Evolutionary conservation across 352 stramenopile genomes (phyloP), one percentile per base, ranked within the genome.

Genomic region (Phytophthora citrophthora): DNA sequence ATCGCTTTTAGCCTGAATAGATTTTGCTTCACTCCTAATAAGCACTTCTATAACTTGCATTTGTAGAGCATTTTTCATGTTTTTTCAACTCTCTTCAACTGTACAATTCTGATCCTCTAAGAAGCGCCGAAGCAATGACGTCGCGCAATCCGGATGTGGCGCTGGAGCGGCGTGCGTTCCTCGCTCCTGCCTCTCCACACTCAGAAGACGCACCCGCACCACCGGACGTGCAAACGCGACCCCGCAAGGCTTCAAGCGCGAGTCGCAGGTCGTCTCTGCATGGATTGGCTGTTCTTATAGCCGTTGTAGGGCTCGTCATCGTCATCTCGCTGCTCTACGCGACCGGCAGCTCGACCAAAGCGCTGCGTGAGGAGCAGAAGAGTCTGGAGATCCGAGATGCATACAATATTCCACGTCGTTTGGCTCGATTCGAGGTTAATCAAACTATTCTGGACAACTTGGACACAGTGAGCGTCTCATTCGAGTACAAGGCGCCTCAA

Each of bases 401-500:
- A 15, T 64, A 43, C 29, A 66, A 69, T 20, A 67, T 18, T 10
- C 63, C 59, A 9, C 67, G 63, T 27, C 54, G 55, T 20, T 27
- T 79, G 2, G 43, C 48, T 16, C 56, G 46, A 18, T 79, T 85
- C 48, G 44, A 63, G 8, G 61, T 82, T 12, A 74, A 76, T 18
- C 64, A 60, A 29, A 52, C 24, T 20, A 49, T 40, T 47, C 15
- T 86, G 15, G 15, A 67, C 44, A 75, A 81, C 51, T 49, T 74
- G 32, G 76, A 77, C 45, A 63, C 34, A 2, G 54, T 83, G 29
- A 50, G 64, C 18, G 68, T 86, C 24, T 49, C 43, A 8, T 86
- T 80, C 45, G 74, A 72, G 61, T 84, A 81, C 43, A 49, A 58
- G 26, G 45, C 56, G 8, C 72, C 65, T 1, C 68, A 73, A 31